phyloP scores from a whole-genome alignment of 768 basidiomycete species.

The Cystofilobasidium macerans region DNA sequence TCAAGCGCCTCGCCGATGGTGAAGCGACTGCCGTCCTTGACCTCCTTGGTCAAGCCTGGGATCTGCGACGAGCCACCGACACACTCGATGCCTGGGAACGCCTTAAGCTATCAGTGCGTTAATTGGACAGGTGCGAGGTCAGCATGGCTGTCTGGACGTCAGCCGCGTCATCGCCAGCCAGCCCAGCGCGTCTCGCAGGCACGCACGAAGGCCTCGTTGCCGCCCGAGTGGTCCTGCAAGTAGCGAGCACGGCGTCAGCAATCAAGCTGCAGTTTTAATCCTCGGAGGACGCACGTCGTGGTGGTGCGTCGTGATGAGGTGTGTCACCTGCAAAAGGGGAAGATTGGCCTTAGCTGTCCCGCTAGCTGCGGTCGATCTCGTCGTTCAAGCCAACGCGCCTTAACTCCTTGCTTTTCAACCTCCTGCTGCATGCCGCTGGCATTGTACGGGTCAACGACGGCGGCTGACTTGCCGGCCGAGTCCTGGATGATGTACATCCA shows the following conservation, averaged over 20 bases:
- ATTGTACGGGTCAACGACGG: slow-evolving; percentile 24
- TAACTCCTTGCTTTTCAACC: slow-evolving; percentile 11
- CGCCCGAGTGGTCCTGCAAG: slow-evolving; percentile 23
- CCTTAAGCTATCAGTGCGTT: not conserved
- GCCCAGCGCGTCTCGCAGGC: not conserved
- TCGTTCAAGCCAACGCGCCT: not conserved
- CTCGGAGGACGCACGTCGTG: slow-evolving; percentile 15
- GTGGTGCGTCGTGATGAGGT: slow-evolving; percentile 25
- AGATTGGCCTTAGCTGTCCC: too few relatives aligned
- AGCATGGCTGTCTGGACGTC: not conserved
- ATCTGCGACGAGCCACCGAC: slow-evolving; percentile 14
- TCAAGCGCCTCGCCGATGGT: slow-evolving; percentile 14
- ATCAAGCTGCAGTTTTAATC: too few relatives aligned
- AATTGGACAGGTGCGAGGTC: not conserved
- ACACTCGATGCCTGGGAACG: not conserved
- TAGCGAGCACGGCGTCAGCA: not conserved
- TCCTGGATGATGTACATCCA: slow-evolving; percentile 26
- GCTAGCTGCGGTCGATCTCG: too few relatives aligned
- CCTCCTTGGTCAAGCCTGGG: slow-evolving; percentile 16
- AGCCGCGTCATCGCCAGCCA: not conserved
- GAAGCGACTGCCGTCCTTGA: slow-evolving; percentile 17
- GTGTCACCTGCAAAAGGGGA: slow-evolving; percentile 15
- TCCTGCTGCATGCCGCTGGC: slow-evolving; percentile 14
- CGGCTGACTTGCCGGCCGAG: not conserved
- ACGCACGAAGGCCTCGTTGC: slow-evolving; percentile 20